phyloP scores from a whole-genome alignment of 345 rosid species.

The Litchi chinensis region DNA sequence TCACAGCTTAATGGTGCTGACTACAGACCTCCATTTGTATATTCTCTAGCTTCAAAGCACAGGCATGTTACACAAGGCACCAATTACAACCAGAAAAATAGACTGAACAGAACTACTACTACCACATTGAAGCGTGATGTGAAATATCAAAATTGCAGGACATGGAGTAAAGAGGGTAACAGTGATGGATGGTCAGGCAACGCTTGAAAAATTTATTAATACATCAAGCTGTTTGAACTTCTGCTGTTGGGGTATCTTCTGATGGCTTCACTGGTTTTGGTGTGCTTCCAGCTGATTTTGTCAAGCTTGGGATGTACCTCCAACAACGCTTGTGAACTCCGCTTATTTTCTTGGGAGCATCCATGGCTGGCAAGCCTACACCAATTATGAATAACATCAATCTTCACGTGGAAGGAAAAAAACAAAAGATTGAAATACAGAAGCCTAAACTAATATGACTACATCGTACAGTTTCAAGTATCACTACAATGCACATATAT shows the following conservation, averaged over 20 bases:
- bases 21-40: background rate
- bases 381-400: constrained; percentile 17
- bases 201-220: background rate
- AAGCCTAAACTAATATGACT: background rate
- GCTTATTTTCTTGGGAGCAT: constrained; percentile 85
- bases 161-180: background rate
- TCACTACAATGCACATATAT: background rate
- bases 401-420: background rate
- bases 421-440: background rate
- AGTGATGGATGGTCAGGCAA: constrained; percentile 13
- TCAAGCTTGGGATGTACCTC: constrained; percentile 70
- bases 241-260: constrained; percentile 41
- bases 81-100: background rate
- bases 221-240: constrained; percentile 61
- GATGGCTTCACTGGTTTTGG: constrained; percentile 30
- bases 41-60: constrained; percentile 8
- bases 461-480: background rate
- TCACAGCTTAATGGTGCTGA: background rate
- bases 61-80: constrained; percentile 4
- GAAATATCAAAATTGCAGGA: constrained; percentile 13
- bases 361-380: constrained; percentile 68
- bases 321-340: constrained; percentile 94
- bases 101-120: background rate
- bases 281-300: constrained; percentile 34
- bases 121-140: background rate